A percentile compares a stretch with the other conserved stretches of the same genome.
phyloP scores from a whole-genome alignment of 495 filamentous ascomycete genomes.

The Aspergillus mulundensis region DNA sequence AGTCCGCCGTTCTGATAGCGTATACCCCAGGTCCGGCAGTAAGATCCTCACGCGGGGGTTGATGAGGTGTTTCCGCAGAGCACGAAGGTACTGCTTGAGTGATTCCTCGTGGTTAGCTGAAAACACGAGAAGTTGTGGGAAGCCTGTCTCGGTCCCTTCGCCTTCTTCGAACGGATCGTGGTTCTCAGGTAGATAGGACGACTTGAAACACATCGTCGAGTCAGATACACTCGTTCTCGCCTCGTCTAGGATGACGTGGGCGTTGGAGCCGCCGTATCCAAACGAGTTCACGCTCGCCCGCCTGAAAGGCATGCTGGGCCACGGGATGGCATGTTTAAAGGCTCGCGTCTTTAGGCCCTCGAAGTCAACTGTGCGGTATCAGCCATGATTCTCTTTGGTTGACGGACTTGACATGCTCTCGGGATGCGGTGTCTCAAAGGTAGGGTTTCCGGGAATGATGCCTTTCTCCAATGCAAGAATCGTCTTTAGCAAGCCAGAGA shows the following conservation, averaged over 20 bases:
- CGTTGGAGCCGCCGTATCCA: conserved; percentile 50
- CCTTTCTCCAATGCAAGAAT: conserved; percentile 31
- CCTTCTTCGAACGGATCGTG: background rate
- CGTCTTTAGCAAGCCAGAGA: conserved; percentile 45
- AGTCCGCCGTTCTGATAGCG: conserved; percentile 12
- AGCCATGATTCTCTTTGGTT: background rate
- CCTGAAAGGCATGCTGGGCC: conserved; percentile 19
- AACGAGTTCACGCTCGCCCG: conserved; percentile 42
- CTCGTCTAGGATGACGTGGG: conserved; percentile 34
- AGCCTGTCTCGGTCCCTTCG: background rate
- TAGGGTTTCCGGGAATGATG: conserved; percentile 25
- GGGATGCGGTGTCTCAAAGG: conserved; percentile 23
- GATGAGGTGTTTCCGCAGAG: conserved; percentile 17
- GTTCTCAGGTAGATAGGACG: background rate
- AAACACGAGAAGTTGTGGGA: background rate
- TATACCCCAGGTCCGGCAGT: conserved; percentile 18
- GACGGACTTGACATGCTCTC: conserved; percentile 10
- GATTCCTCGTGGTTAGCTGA: conserved; percentile 6
- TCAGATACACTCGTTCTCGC: background rate
- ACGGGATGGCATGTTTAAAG: conserved; percentile 4
- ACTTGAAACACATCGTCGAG: background rate
- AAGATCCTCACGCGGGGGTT: conserved; percentile 19
- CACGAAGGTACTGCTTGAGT: conserved; percentile 18
- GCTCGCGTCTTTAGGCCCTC: background rate
- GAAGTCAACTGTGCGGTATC: background rate